Base-by-base conservation (phyloP, 2,329 filamentous ascomycete species). In the Aaosphaeria arxii region DNA sequence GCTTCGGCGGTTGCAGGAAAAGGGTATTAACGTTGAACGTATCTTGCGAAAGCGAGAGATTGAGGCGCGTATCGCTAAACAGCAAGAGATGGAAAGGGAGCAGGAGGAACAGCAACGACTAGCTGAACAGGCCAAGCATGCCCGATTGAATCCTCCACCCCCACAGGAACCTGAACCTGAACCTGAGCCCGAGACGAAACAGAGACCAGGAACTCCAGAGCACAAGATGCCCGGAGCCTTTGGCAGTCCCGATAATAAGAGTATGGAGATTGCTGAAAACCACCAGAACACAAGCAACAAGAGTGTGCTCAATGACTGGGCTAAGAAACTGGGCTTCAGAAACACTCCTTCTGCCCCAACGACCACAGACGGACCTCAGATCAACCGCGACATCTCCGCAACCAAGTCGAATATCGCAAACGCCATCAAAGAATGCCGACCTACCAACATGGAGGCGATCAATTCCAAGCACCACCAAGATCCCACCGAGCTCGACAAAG, bases 1-100 rank as follows among this genome's bases (percentile, higher is more conserved):
- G 58, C 77, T 99, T 28, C 81, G 88, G 42, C 86, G 91, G 44
- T 74, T 99, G 38, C 86, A 89, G 59, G 84, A 85, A 51, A 89
- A 94, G 54, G 94, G 94, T 1, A 97, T 96, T 76, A 97, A 99
- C 57, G 94, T 99, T 36, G 90, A 96, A 63, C 87, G 94, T 43
- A 97, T 99, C 53, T 78, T 99, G 24, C 84, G 89, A 35, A 87
- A 87, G 46, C 95, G 95, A 73, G 90, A 88, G 17, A 88, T 89
- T 2, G 91, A 97, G 69, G 89, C 89, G 5, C 83, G 89, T 45
- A 85, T 97, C 55, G 91, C 90, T 0, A 91, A 96, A 63, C 85
- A 87, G 61, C 86, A 86, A 61, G 89, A 95, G 62, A 82, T 86
- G 55, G 81, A 83, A 62, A 79, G 78, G 32, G 83, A 91, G 24